A percentile compares a stretch with the other conserved stretches of the same genome.
phyloP scores from a whole-genome alignment of 352 stramenopile species.

The Pythium aquatile region DNA sequence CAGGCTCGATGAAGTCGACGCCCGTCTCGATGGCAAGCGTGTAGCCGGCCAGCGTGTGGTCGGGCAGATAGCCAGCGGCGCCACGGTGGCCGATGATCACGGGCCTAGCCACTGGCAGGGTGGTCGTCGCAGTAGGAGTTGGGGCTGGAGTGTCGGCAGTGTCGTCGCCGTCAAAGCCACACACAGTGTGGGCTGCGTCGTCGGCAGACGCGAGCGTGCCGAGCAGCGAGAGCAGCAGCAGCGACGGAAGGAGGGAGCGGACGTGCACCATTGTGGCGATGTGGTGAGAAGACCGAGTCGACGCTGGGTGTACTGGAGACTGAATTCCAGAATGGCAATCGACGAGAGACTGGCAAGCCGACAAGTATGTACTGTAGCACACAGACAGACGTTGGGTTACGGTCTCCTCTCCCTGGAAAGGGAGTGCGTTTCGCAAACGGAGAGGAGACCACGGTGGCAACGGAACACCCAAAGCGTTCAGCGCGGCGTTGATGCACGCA shows the following conservation, averaged over 20 bases:
- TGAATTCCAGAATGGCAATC: too few relatives aligned
- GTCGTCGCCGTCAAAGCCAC: neutral
- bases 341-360: too few relatives aligned
- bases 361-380: too few relatives aligned
- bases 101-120: constrained; percentile 20
- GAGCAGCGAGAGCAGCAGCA: constrained; percentile 6
- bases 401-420: too few relatives aligned
- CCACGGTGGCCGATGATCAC: constrained; percentile 79
- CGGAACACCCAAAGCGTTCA: too few relatives aligned
- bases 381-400: too few relatives aligned
- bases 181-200: neutral
- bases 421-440: too few relatives aligned
- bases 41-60: constrained; percentile 88
- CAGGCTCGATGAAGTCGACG: constrained; percentile 90
- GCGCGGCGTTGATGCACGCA: too few relatives aligned
- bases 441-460: too few relatives aligned
- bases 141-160: neutral
- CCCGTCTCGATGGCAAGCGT: constrained; percentile 84
- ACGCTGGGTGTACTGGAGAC: too few relatives aligned
- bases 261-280: neutral
- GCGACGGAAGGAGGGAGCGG: neutral
- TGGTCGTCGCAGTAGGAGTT: neutral
- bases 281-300: neutral
- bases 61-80: constrained; percentile 83
- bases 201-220: neutral